A percentile compares a stretch with the other conserved stretches of the same genome.
Conservation (phyloP, 2,329 filamentous ascomycete species). For the Pezicula radicicola region DNA sequence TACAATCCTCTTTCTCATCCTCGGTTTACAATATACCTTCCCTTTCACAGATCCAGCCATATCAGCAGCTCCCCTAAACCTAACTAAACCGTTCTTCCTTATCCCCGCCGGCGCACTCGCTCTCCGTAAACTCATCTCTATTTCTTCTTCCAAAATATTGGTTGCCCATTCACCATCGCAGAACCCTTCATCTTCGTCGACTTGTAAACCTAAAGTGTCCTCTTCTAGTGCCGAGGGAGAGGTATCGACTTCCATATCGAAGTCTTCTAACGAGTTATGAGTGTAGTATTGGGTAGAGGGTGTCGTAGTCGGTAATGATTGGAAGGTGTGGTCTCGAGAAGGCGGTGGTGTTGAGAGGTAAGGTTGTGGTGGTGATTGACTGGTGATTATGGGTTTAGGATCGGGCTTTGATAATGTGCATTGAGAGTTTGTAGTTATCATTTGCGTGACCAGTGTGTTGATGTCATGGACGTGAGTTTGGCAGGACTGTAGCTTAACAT, state of each 20-base stretch:
- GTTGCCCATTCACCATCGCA: conserved; percentile 5
- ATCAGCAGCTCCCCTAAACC: conserved; percentile 10
- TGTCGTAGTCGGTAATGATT: background rate
- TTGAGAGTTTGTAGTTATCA: conserved; percentile 19
- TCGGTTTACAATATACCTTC: conserved; percentile 11
- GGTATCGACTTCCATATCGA: background rate
- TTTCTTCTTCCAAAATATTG: conserved; percentile 1
- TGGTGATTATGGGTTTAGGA: conserved; percentile 3
- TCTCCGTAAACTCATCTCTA: conserved; percentile 14
- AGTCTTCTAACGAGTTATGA: background rate
- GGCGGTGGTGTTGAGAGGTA: background rate
- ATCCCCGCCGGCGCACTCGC: conserved; percentile 16
- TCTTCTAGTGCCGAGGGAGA: background rate
- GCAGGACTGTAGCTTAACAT: conserved; percentile 19
- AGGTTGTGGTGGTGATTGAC: background rate
- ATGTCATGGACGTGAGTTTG: conserved; percentile 18
- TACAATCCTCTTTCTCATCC: conserved; percentile 14
- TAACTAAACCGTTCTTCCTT: conserved; percentile 9
- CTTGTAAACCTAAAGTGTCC: background rate
- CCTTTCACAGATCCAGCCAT: background rate
- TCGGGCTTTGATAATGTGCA: conserved; percentile 9
- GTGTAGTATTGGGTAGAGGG: background rate
- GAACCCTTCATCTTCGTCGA: conserved; percentile 21
- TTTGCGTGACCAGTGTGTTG: conserved; percentile 18
- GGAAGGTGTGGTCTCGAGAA: no score